Evolutionary conservation across 768 basidiomycete species (phyloP).

Genomic region (Tulasnella sp.): DNA sequence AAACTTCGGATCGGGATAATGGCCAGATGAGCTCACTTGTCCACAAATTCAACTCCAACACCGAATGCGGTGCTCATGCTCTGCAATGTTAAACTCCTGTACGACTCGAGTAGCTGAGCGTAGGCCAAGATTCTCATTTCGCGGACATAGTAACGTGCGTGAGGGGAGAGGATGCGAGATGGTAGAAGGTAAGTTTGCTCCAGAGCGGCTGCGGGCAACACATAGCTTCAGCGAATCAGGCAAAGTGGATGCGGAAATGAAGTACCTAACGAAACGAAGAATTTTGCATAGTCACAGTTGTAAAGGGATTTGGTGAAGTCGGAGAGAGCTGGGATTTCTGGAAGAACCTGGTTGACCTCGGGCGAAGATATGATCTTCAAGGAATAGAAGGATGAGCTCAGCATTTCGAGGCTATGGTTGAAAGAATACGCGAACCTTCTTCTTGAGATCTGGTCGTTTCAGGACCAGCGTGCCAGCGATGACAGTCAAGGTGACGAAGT

Average conservation of each 20-base stretch:
- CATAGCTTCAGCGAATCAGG: neutral
- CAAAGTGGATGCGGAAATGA: conserved; percentile 12
- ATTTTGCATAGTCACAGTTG: conserved; percentile 90
- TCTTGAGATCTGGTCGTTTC: conserved; percentile 82
- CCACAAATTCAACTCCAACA: conserved; percentile 81
- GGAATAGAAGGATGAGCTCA: neutral
- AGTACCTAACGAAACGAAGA: conserved; percentile 83
- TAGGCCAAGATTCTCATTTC: conserved; percentile 97
- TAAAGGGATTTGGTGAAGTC: conserved; percentile 84
- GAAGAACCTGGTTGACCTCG: conserved; percentile 81
- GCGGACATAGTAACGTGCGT: conserved; percentile 84
- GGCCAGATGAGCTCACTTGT: conserved; percentile 55
- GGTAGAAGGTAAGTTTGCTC: conserved; percentile 86
- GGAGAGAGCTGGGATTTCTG: conserved; percentile 75
- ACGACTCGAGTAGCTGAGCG: conserved; percentile 84
- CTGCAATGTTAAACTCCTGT: conserved; percentile 83
- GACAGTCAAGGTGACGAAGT: conserved; percentile 83
- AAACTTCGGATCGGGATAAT: conserved; percentile 13
- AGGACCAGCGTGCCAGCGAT: conserved; percentile 73
- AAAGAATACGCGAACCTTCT: conserved; percentile 55
- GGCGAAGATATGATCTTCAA: conserved; percentile 74
- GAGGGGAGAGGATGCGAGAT: conserved; percentile 78
- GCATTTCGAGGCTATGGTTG: neutral
- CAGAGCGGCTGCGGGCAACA: conserved; percentile 59
- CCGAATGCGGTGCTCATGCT: conserved; percentile 85